Percentiles rank a stretch among this genome's conserved stretches.
These are phyloP conservation scores for Breviolum minutum DNA, from an alignment of 73 alveolate genomes.

Conservation along the genomic window DNA sequence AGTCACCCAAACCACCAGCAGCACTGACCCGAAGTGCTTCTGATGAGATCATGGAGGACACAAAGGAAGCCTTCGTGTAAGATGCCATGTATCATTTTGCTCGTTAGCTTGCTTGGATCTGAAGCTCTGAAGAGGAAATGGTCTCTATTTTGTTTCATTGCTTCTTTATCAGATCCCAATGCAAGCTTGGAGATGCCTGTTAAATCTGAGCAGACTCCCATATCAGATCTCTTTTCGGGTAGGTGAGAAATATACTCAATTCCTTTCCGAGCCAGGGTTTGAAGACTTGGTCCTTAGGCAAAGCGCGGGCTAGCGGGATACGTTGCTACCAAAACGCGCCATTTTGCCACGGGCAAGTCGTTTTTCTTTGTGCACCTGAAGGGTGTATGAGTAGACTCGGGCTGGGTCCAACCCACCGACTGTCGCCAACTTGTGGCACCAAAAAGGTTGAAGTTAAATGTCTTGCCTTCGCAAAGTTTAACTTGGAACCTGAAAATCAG, in stretches of 20 bases:
- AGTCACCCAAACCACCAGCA: not conserved
- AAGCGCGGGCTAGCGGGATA: constrained; percentile 35
- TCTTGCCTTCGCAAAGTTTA: too few relatives aligned
- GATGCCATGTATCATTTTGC: not conserved
- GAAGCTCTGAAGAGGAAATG: too few relatives aligned
- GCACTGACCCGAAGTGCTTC: not conserved
- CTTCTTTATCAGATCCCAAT: too few relatives aligned
- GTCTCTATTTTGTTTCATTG: too few relatives aligned
- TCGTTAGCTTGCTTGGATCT: not conserved
- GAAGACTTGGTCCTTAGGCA: too few relatives aligned
- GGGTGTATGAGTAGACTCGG: not conserved
- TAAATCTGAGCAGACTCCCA: too few relatives aligned
- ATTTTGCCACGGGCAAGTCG: not conserved
- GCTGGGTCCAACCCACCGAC: not conserved
- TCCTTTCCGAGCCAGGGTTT: too few relatives aligned
- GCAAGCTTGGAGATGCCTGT: too few relatives aligned
- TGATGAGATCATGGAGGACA: not conserved
- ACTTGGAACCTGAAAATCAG: too few relatives aligned
- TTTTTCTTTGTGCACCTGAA: not conserved
- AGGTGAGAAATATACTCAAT: too few relatives aligned
- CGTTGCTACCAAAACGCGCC: not conserved
- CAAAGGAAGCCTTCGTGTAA: constrained; percentile 20
- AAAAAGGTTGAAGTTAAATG: not conserved
- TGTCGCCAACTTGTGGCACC: not conserved
- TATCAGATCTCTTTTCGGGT: too few relatives aligned